Percentiles rank a stretch among this genome's conserved stretches.
Conservation (phyloP, 73 alveolate genomes). For the Tetrahymena elliotti region DNA sequence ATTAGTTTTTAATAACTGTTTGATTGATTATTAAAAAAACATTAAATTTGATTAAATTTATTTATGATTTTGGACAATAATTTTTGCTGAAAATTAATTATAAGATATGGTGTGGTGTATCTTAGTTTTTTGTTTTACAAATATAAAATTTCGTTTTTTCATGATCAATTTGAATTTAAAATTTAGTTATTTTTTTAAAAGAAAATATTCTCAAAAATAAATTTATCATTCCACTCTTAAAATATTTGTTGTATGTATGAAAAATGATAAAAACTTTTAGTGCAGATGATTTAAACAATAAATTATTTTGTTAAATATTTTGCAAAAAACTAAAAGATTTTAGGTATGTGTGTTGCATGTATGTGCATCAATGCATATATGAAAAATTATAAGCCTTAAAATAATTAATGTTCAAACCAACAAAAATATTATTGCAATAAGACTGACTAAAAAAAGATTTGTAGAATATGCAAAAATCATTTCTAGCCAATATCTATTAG, state of each 20-base stretch:
- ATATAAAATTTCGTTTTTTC: background rate
- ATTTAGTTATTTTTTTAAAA: no score
- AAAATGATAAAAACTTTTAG: background rate
- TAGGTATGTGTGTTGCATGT: no score
- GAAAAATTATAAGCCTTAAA: background rate
- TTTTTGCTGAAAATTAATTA: background rate
- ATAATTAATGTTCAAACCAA: background rate
- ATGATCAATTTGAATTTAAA: no score
- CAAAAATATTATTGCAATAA: background rate
- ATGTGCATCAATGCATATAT: no score
- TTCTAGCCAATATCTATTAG: background rate
- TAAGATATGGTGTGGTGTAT: background rate
- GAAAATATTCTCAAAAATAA: background rate
- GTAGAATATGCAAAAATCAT: background rate
- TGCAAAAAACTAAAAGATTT: background rate
- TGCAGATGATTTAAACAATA: background rate
- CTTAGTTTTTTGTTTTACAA: background rate
- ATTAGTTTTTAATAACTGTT: background rate
- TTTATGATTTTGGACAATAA: background rate
- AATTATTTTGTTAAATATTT: background rate
- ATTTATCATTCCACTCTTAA: background rate
- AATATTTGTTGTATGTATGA: no score
- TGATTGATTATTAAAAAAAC: background rate
- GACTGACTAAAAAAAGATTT: background rate
- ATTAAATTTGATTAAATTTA: background rate